Conservation (phyloP, 2,329 filamentous ascomycete genomes). For the Fusarium nanum region DNA sequence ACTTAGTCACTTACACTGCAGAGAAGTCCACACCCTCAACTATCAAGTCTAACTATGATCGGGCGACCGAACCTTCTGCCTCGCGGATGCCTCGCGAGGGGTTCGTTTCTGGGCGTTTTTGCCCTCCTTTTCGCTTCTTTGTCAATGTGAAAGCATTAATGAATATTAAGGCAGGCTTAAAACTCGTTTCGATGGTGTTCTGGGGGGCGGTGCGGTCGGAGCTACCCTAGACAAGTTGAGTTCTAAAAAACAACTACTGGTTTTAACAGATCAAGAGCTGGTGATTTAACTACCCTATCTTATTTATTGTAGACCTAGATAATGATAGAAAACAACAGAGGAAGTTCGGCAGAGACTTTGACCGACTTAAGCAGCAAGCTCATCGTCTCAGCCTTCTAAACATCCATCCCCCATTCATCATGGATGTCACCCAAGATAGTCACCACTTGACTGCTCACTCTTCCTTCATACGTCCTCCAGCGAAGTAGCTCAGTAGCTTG, state of each 20-base stretch:
- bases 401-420: slow-evolving; percentile 6
- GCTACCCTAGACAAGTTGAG: neutral
- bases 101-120: neutral
- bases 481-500: slow-evolving; percentile 39
- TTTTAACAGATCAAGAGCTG: neutral
- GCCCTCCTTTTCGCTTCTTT: neutral
- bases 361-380: neutral
- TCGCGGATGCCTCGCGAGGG: slow-evolving; percentile 26
- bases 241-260: neutral
- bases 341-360: neutral
- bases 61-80: slow-evolving; percentile 21
- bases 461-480: slow-evolving; percentile 7
- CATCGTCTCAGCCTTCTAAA: slow-evolving; percentile 12
- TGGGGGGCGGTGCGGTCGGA: neutral
- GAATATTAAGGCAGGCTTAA: neutral
- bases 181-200: neutral
- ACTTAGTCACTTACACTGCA: neutral
- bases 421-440: neutral
- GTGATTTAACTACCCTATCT: neutral
- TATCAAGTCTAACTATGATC: slow-evolving; percentile 9
- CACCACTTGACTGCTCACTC: neutral
- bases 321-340: neutral
- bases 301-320: neutral
- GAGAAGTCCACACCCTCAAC: slow-evolving; percentile 14
- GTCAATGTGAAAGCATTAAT: neutral